Evolutionary conservation across 805 yeast genomes (phyloP), one percentile per base, ranked within the genome.

Genomic region (Lipomyces lipofer): DNA sequence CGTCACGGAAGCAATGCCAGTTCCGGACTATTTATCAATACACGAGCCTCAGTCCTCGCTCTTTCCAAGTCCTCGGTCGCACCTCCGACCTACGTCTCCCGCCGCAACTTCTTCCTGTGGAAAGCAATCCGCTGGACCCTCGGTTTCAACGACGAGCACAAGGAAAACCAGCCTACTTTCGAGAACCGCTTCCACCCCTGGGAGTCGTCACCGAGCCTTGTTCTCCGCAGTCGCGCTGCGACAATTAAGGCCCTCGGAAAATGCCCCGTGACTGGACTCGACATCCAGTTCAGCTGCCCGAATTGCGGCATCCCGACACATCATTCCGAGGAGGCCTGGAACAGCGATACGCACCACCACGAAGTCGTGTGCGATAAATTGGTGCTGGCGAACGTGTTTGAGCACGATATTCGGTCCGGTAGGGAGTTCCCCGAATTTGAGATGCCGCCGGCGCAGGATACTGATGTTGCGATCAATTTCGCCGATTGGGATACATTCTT

Each of bases 251-350:
- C 95, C 3, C 78, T 59, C 12, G 64, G 66, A 4, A 50, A 81
- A 66, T 92, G 98, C 70, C 98, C 97, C 0, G 94, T 91, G 10
- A 91, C 97, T 0, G 77, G 82, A 17, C 79, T 83, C 60, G 85
- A 86, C 43, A 88, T 94, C 55, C 78, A 85, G 62, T 94, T 78
- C 69, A 88, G 91, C 1, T 94, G 98, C 73, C 99, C 99, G 1
- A 74, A 80, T 52, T 87, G 96, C 3, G 99, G 99, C 2, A 90
- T 94, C 47, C 99, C 99, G 22, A 94, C 99, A 3, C 99, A 94
- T 70, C 95, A 88, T 67, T 83, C 88, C 19, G 78, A 78, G 67
- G 89, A 86, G 61, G 97, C 96, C 1, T 94, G 97, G 96, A 84
- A 84, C 65, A 72, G 74, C 51, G 98, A 94, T 69, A 74, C 67